Base-by-base conservation (phyloP, 2,329 filamentous ascomycete species). In the Fusarium zealandicum region DNA sequence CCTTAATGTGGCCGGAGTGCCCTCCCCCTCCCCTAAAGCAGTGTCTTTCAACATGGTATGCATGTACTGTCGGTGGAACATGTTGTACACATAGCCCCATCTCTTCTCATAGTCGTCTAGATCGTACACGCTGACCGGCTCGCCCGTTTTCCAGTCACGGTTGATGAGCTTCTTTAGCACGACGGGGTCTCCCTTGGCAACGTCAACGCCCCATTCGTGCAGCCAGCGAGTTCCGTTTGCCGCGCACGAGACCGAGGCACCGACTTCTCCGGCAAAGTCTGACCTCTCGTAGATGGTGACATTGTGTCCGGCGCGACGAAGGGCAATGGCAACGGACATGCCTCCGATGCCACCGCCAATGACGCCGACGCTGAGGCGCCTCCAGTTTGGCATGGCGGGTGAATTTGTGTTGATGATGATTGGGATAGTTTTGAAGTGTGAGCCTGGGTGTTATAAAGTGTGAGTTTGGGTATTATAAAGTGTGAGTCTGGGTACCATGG, bases 11-110 rank as follows among this genome's bases (percentile, higher is more conserved):
- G 76, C 83, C 1, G 85, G 83, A 1, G 55, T 70, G 0, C 86
- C 86, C 33, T 78, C 73, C 0, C 85, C 85, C 37, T 79, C 75
- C 7, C 79, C 77, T 54, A 83, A 50, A 0, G 86, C 86, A 42
- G 77, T 75, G 16, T 87, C 83, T 74, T 81, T 86, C 18, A 89
- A 70, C 85, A 89, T 88, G 6, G 75, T 68, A 62, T 89, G 87
- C 86, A 89, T 89, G 57, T 88, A 80, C 64, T 87, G 83, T 0
- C 86, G 77, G 65, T 89, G 86, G 61, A 89, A 89, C 84, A 88
- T 88, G 70, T 88, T 85, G 69, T 88, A 87, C 0, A 82, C 77
- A 17, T 83, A 81, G 11, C 85, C 86, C 85, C 86, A 90, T 47
- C 76, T 76, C 72, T 84, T 68, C 70, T 89, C 81, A 51, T 90